A percentile compares a stretch with the other conserved stretches of the same genome.
Conservation (phyloP, 805 yeast species). For the Vanderwaltozyma tropicalis region DNA sequence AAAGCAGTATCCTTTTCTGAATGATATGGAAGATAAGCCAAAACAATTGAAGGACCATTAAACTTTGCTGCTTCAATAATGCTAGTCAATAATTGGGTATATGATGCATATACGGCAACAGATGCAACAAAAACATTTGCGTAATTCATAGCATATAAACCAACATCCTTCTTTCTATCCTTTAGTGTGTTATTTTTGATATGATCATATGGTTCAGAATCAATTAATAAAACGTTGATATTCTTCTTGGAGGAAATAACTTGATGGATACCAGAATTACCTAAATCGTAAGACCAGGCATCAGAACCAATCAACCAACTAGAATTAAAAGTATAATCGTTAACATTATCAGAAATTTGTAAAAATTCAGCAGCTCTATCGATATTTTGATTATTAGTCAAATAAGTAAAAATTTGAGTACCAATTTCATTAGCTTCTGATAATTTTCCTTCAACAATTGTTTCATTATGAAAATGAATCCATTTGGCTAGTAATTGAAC, state of each 20-base stretch:
- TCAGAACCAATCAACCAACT: conserved; percentile 91
- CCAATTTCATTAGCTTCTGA: conserved; percentile 27
- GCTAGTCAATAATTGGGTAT: conserved; percentile 85
- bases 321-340: conserved; percentile 38
- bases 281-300: conserved; percentile 90
- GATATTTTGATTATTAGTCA: conserved; percentile 33
- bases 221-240: conserved; percentile 76
- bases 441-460: conserved; percentile 19
- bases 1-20: conserved; percentile 58
- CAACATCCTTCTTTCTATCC: conserved; percentile 63
- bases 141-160: conserved; percentile 88
- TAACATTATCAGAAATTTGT: conserved; percentile 27
- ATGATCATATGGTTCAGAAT: conserved; percentile 60
- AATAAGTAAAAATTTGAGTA: conserved; percentile 28
- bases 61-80: conserved; percentile 81
- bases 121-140: conserved; percentile 88
- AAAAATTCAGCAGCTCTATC: conserved; percentile 38
- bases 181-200: conserved; percentile 30
- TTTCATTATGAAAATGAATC: conserved; percentile 43
- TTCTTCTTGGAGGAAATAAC: conserved; percentile 66
- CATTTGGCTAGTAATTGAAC: conserved; percentile 57
- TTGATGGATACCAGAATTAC: conserved; percentile 83
- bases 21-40: conserved; percentile 78
- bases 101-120: conserved; percentile 85
- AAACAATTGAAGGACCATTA: conserved; percentile 82